A percentile compares a stretch with the other conserved stretches of the same genome.
phyloP scores from a whole-genome alignment of 192 early-diverging fungal genomes.

The Mortierella antarctica region DNA sequence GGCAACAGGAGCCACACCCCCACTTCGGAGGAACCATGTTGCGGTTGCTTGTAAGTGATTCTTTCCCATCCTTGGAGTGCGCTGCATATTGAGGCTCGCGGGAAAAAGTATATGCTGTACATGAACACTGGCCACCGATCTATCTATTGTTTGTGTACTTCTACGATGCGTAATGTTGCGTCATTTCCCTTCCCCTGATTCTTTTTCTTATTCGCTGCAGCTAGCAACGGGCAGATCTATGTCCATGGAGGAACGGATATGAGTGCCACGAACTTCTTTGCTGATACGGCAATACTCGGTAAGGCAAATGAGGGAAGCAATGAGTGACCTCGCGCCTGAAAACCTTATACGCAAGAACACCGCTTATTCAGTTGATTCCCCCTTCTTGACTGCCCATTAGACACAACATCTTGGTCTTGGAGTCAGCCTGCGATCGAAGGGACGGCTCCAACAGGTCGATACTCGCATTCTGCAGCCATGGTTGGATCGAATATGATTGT shows the following conservation, averaged over 20 bases:
- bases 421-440: conserved; percentile 44
- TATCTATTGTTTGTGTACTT: background rate
- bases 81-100: too few species aligned
- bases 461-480: conserved; percentile 45
- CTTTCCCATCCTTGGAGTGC: background rate
- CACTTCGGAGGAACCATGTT: conserved; percentile 35
- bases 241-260: conserved; percentile 48
- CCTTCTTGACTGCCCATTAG: conserved; percentile 9
- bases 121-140: too few species aligned
- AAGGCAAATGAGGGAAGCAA: background rate
- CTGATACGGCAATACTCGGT: conserved; percentile 47
- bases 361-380: background rate
- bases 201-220: background rate
- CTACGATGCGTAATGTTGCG: background rate
- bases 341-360: background rate
- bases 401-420: conserved; percentile 49
- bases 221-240: conserved; percentile 36
- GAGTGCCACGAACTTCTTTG: conserved; percentile 26
- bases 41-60: conserved; percentile 33
- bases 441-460: conserved; percentile 39
- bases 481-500: conserved; percentile 41
- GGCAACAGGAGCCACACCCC: conserved; percentile 39
- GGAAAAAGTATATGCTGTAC: too few species aligned
- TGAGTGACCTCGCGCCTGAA: background rate
- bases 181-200: background rate